These are phyloP conservation scores for Plasmopara halstedii DNA, from an alignment of 352 stramenopile species.

Conservation along the genomic window DNA sequence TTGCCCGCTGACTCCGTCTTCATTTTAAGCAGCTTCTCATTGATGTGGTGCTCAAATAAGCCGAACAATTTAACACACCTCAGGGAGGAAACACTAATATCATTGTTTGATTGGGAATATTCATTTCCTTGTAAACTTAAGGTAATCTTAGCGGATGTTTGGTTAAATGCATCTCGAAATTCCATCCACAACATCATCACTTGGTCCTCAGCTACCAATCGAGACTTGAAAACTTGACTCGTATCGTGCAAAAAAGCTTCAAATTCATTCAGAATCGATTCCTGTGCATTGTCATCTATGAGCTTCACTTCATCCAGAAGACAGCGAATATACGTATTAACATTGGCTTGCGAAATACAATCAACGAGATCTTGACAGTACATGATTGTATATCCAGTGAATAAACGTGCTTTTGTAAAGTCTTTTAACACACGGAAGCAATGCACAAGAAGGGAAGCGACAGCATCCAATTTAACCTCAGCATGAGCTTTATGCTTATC, in stretches of 20 bases:
- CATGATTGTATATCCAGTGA: slow-evolving; percentile 40
- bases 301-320: slow-evolving; percentile 34
- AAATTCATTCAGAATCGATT: slow-evolving; percentile 12
- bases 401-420: slow-evolving; percentile 23
- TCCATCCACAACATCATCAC: slow-evolving; percentile 17
- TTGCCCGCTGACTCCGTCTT: neutral
- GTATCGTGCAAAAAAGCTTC: slow-evolving; percentile 31
- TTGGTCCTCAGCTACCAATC: slow-evolving; percentile 15
- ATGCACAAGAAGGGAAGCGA: slow-evolving; percentile 49
- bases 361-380: slow-evolving; percentile 32
- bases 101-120: neutral
- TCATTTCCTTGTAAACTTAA: slow-evolving; percentile 13
- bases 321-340: slow-evolving; percentile 46
- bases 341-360: slow-evolving; percentile 15
- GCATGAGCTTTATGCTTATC: slow-evolving; percentile 32
- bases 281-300: neutral
- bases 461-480: slow-evolving; percentile 49
- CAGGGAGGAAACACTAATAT: neutral
- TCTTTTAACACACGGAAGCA: slow-evolving; percentile 40
- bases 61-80: slow-evolving; percentile 16
- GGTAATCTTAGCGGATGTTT: slow-evolving; percentile 15
- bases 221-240: slow-evolving; percentile 30
- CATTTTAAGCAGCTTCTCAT: slow-evolving; percentile 17
- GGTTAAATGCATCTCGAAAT: slow-evolving; percentile 32
- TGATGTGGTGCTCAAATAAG: slow-evolving; percentile 21